Percentiles rank a stretch among this genome's conserved stretches.
phyloP scores from a whole-genome alignment of 73 alveolate genomes.

The Paramecium sonneborni region DNA sequence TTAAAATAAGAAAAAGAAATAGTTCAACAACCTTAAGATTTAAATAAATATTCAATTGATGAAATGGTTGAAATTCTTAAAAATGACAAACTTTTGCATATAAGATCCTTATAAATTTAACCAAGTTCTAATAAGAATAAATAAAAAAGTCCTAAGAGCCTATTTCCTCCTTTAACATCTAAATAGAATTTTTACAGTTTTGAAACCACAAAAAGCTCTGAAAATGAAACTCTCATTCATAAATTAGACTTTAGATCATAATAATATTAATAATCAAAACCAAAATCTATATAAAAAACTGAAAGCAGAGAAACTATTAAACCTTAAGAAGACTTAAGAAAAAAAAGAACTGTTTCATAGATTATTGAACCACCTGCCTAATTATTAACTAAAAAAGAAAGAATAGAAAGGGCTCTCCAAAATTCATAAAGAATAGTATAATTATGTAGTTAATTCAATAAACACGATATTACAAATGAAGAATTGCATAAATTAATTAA shows the following conservation, averaged over 20 bases:
- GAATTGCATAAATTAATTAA: neutral
- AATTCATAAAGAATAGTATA: neutral
- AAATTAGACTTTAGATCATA: neutral
- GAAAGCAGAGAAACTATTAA: neutral
- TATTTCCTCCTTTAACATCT: neutral
- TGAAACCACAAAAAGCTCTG: constrained; percentile 13
- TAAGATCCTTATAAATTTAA: neutral
- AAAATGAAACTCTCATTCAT: neutral
- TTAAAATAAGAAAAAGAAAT: neutral
- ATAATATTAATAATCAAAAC: neutral
- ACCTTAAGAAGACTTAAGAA: neutral
- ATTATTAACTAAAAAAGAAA: neutral
- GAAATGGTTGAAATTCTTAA: constrained; percentile 11
- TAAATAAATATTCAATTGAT: neutral
- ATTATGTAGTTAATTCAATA: neutral
- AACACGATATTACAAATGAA: neutral
- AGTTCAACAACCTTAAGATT: neutral
- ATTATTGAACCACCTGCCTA: neutral
- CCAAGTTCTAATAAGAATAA: neutral
- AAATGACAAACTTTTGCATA: neutral
- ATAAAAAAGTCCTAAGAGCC: neutral
- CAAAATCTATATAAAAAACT: neutral
- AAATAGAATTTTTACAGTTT: constrained; percentile 9
- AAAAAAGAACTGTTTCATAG: neutral
- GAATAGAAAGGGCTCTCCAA: neutral